Evolutionary conservation across 208 protist genomes (phyloP).

Genomic region (Novymonas esmeraldas): DNA sequence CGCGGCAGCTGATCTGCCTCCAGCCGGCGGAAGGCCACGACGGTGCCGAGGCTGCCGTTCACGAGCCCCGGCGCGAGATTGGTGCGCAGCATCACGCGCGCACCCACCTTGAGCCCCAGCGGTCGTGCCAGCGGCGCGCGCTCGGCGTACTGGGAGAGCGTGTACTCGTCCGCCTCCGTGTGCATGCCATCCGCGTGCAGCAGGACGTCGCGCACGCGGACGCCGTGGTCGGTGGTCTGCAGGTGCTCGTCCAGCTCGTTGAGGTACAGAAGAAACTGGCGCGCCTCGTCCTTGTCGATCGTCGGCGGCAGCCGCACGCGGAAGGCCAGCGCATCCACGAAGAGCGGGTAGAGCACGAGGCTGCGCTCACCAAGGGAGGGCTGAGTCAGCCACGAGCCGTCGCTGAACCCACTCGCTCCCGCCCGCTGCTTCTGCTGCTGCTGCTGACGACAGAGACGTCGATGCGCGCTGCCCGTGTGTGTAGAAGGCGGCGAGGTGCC

Average conservation of each 20-base stretch:
- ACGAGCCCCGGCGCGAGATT: constrained; percentile 79
- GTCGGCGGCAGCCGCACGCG: constrained; percentile 75
- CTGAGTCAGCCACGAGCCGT: constrained; percentile 27
- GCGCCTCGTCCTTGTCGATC: constrained; percentile 39
- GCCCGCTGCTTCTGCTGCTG: neutral
- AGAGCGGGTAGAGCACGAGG: constrained; percentile 82
- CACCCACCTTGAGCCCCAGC: constrained; percentile 70
- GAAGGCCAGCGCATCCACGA: constrained; percentile 76
- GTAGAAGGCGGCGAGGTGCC: constrained; percentile 45
- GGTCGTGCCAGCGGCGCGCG: constrained; percentile 49
- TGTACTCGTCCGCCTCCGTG: constrained; percentile 78
- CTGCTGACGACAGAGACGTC: neutral
- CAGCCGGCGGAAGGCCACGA: constrained; percentile 78
- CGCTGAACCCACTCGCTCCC: too few relatives aligned
- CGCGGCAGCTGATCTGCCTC: constrained; percentile 41
- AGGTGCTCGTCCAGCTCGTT: constrained; percentile 27
- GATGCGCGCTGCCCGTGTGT: constrained; percentile 18
- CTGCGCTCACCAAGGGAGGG: constrained; percentile 20
- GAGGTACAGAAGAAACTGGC: constrained; percentile 38
- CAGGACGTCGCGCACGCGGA: constrained; percentile 70
- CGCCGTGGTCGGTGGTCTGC: constrained; percentile 18
- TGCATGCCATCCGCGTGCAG: constrained; percentile 65
- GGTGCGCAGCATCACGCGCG: constrained; percentile 82
- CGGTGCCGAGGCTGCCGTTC: constrained; percentile 86
- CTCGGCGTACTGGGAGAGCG: constrained; percentile 62